These are phyloP conservation scores for Cordyceps farinosa DNA, from an alignment of 2,329 filamentous ascomycete genomes.

Conservation along the genomic window DNA sequence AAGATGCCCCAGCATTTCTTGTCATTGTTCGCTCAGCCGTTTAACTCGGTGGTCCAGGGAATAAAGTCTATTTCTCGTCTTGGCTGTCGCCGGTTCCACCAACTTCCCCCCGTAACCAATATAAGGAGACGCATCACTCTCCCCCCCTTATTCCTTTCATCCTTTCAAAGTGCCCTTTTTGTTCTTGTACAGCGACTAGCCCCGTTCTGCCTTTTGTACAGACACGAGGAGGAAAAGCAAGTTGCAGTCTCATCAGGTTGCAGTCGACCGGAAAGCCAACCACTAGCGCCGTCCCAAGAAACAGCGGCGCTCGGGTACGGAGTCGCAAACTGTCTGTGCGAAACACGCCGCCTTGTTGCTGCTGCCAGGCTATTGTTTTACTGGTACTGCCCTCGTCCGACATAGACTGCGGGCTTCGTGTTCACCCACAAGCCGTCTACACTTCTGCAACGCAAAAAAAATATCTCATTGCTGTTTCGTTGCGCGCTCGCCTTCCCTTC, in stretches of 20 bases:
- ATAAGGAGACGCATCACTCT: too few species aligned
- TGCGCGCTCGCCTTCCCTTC: not conserved
- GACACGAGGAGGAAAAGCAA: not conserved
- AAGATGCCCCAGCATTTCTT: not conserved
- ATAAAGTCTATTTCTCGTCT: too few species aligned
- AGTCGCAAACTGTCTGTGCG: constrained; percentile 10
- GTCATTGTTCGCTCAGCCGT: too few species aligned
- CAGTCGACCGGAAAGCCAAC: not conserved
- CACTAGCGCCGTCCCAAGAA: not conserved
- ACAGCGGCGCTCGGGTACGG: not conserved
- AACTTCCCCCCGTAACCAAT: too few species aligned
- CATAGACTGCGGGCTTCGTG: not conserved
- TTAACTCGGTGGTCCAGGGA: too few species aligned
- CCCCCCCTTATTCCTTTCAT: too few species aligned
- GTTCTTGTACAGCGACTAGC: too few species aligned
- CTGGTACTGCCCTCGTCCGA: not conserved
- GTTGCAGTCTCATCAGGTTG: not conserved
- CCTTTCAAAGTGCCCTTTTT: too few species aligned
- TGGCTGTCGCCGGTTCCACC: too few species aligned
- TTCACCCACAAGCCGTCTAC: not conserved
- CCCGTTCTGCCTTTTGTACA: too few species aligned
- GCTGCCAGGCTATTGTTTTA: constrained; percentile 9
- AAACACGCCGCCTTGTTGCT: not conserved
- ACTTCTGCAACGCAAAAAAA: not conserved
- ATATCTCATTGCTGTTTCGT: not conserved